Evolutionary conservation across 2,329 filamentous ascomycete genomes (phyloP), one percentile per base, ranked within the genome.

Genomic region (Colletotrichum filicis): DNA sequence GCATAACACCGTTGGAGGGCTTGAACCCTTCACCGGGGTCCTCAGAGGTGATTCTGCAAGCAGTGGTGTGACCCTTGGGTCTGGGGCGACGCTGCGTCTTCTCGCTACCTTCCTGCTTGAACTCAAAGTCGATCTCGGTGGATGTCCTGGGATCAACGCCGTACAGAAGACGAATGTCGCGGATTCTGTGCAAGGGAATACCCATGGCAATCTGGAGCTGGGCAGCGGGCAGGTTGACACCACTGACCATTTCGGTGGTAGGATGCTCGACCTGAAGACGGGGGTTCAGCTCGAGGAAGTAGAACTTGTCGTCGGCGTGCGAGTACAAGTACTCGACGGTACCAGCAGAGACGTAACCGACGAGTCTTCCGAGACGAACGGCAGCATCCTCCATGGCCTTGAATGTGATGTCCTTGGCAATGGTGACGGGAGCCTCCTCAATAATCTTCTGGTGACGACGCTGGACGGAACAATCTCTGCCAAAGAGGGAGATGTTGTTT

Each of bases 181-280:
- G 93, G 80, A 99, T 97, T 80, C 96, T 91, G 88, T 98, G 95
- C 66, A 99, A 89, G 66, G 97, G 97, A 53, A 99, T 89, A 91
- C 97, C 97, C 97, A 99, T 99, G 80, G 97, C 97, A 86, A 99
- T 93, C 87, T 99, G 97, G 66, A 99, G 93, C 87, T 99, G 97
- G 67, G 97, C 97, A 75, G 97, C 97, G 63, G 97, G 97, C 82
- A 99, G 85, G 85, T 98, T 98, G 81, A 99, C 97, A 82, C 97
- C 97, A 79, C 93, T 97, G 76, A 99, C 97, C 97, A 99, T 99
- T 84, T 99, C 97, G 32, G 97, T 99, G 66, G 96, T 99, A 58
- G 97, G 97, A 87, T 99, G 97, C 90, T 99, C 97, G 85, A 99
- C 97, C 87, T 99, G 97, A 68, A 99, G 93, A 94, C 97, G 95